Conservation (phyloP, 805 yeast species). For the Hanseniaspora meyeri region DNA sequence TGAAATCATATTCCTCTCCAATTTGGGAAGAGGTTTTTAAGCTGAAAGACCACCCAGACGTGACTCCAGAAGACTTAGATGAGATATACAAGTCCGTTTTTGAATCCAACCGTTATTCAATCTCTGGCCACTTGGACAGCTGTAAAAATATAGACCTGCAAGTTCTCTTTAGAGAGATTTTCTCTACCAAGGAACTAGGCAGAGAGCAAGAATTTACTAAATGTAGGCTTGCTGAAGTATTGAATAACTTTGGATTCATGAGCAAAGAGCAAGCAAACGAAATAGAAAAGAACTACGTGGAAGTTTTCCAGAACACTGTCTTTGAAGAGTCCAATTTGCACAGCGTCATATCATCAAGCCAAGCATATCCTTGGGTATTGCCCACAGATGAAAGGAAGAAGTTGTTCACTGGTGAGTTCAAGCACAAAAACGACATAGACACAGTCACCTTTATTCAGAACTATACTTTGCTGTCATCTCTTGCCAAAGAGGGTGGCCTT, state of each 20-base stretch:
- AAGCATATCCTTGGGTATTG: neutral
- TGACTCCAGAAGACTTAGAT: neutral
- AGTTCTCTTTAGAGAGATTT: slow-evolving; percentile 10
- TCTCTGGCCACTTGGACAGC: neutral
- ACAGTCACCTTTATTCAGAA: neutral
- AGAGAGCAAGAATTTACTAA: slow-evolving; percentile 2
- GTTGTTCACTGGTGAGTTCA: neutral
- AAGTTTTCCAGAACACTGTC: neutral
- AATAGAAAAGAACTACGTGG: neutral
- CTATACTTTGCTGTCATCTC: slow-evolving; percentile 1
- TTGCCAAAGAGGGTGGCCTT: slow-evolving; percentile 7
- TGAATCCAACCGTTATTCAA: neutral
- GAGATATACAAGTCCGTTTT: neutral
- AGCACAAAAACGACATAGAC: neutral
- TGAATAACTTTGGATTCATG: neutral
- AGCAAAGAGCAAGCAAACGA: neutral
- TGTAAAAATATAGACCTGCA: slow-evolving; percentile 11
- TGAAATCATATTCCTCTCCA: neutral
- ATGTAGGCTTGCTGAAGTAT: neutral
- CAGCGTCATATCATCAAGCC: neutral
- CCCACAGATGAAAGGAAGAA: neutral
- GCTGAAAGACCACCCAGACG: neutral
- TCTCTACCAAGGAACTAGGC: slow-evolving; percentile 4
- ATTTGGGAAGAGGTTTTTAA: neutral
- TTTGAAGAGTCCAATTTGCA: neutral